These are phyloP conservation scores for Xylaria sp. DNA, from an alignment of 2,329 filamentous ascomycete genomes.

Conservation along the genomic window DNA sequence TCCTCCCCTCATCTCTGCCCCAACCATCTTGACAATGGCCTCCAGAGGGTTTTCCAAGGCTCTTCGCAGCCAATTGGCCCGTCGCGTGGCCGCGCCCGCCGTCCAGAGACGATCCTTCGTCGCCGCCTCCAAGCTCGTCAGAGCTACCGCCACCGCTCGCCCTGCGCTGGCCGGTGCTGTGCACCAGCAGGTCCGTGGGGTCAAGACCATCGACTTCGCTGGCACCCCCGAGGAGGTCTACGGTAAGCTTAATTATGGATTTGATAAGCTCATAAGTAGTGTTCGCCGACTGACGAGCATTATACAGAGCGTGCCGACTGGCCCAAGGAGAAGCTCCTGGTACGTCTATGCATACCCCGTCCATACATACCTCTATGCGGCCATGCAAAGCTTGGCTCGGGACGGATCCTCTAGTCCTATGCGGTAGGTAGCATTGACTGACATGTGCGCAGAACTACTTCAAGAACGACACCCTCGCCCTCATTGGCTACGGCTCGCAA, in stretches of 20 bases:
- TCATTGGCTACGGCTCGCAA: slow-evolving; percentile 98
- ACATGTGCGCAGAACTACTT: slow-evolving; percentile 78
- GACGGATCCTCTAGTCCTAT: neutral
- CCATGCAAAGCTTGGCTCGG: slow-evolving; percentile 14
- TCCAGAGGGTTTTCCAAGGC: slow-evolving; percentile 73
- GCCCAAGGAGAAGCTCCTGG: slow-evolving; percentile 96
- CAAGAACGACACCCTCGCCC: slow-evolving; percentile 98
- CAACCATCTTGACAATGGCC: slow-evolving; percentile 65
- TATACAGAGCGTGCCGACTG: slow-evolving; percentile 90
- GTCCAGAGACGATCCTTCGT: slow-evolving; percentile 66
- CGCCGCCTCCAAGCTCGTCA: slow-evolving; percentile 59
- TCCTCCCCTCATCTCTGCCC: slow-evolving; percentile 38
- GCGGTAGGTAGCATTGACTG: slow-evolving; percentile 14
- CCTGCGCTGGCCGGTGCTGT: slow-evolving; percentile 47
- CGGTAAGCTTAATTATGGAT: slow-evolving; percentile 61
- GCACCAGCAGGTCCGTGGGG: slow-evolving; percentile 73
- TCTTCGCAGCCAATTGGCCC: slow-evolving; percentile 64
- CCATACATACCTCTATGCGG: neutral
- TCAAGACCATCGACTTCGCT: slow-evolving; percentile 99
- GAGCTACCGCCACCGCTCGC: slow-evolving; percentile 51
- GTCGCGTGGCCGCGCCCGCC: slow-evolving; percentile 64
- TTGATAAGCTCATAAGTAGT: neutral
- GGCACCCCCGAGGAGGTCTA: slow-evolving; percentile 93
- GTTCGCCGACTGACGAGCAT: slow-evolving; percentile 29
- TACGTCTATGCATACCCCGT: slow-evolving; percentile 53